Base-by-base conservation (phyloP, 192 early-diverging fungal genomes). In the Entophlyctis luteolus region DNA sequence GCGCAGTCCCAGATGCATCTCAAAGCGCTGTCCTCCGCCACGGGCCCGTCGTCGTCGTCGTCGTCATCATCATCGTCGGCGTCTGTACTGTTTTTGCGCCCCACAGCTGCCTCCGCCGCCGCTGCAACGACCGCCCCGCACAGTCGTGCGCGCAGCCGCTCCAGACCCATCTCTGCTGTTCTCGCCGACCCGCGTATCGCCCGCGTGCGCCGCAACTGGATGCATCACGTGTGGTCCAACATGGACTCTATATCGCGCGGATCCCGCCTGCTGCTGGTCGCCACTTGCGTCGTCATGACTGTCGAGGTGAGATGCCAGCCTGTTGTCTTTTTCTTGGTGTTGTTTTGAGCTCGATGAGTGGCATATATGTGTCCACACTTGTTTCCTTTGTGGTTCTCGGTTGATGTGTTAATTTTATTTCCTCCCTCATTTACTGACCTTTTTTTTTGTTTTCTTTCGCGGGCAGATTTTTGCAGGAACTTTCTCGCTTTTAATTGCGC, bases 401-500 rank as follows among this genome's bases (percentile, higher is more conserved):
- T n/a, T n/a, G n/a, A n/a, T n/a, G n/a, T n/a, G n/a, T n/a, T n/a
- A 46, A 16, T 28, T 23, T 53, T 25, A 23, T 1, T 10, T 14
- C 22, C 14, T 16, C 22, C 28, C 5, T 18, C 12, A 33, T 57
- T 57, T 57, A n/a, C 35, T 10, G 8, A 6, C 8, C 18, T 6
- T 12, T 42, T 42, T n/a, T 42, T 12, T 12, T 12, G 27, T 18
- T 20, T 29, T 47, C 33, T 34, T 57, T 54, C 29, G 28, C 20
- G 22, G 39, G 14, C 31, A 66, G 63, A 68, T 88, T 33, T 52
- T 82, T 12, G 67, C 72, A 16, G 82, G 81, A 31, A 75, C 85
- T 20, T 69, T 77, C 14, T 79, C 85, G 10, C 73, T 91, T 28
- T 58, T 66, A 37, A 22, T 87, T 22, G 48, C 63, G 6, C 48